phyloP scores from a whole-genome alignment of 352 stramenopile genomes.

The Pythium pyrilobum region DNA sequence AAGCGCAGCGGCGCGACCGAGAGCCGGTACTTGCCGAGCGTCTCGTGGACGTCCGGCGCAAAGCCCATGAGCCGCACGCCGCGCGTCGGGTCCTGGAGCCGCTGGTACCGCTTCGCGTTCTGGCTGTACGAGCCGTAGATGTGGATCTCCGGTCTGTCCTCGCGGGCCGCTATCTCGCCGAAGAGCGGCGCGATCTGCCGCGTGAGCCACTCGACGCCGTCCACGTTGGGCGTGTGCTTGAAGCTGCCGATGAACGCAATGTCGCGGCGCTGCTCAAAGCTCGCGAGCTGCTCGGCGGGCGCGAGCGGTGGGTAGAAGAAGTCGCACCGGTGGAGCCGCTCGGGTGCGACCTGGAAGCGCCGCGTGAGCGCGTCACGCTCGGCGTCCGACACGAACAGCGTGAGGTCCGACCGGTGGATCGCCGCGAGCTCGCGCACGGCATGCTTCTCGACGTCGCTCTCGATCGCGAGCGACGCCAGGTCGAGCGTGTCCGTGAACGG shows the following conservation, averaged over 20 bases:
- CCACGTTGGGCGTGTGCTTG: conserved; percentile 89
- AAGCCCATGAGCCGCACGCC: conserved; percentile 81
- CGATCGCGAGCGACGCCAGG: conserved; percentile 28
- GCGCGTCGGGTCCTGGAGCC: conserved; percentile 38
- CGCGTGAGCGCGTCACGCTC: conserved; percentile 52
- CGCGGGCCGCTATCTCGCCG: conserved; percentile 16
- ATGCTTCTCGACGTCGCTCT: conserved; percentile 42
- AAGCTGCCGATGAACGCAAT: conserved; percentile 92
- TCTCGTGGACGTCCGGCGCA: conserved; percentile 65
- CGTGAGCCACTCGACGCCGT: conserved; percentile 81
- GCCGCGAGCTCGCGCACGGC: conserved; percentile 69
- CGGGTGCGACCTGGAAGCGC: conserved; percentile 54
- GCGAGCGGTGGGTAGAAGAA: conserved; percentile 58
- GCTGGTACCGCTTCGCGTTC: conserved; percentile 35
- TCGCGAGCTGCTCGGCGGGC: conserved; percentile 13
- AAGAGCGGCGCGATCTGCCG: conserved; percentile 42
- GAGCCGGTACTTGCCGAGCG: conserved; percentile 58
- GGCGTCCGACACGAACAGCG: conserved; percentile 64
- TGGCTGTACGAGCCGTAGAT: conserved; percentile 84
- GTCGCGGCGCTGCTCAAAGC: conserved; percentile 42
- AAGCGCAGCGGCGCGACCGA: conserved; percentile 90
- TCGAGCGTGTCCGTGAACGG: conserved; percentile 35
- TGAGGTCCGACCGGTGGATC: conserved; percentile 74
- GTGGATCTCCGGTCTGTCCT: conserved; percentile 46
- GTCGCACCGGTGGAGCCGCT: conserved; percentile 45